Evolutionary conservation across 257 asterid species (phyloP), one percentile per base, ranked within the genome.

Genomic region (Nicotiana undulata): DNA sequence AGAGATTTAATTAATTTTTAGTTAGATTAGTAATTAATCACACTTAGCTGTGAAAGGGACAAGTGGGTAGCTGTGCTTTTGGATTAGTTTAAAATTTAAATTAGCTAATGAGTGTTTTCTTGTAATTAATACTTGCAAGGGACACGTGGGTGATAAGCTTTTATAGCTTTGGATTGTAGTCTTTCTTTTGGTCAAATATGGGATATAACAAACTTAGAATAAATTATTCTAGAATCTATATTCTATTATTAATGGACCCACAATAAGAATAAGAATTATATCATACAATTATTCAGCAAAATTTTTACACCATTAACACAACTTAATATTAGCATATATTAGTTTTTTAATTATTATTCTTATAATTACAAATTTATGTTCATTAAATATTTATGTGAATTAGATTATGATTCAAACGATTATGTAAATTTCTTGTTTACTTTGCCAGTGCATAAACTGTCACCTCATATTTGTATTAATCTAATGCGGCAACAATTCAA

Each of bases 121-220:
- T 76, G 17, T 66, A 18, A 15, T 22, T 44, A 44, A 20, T 52
- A 18, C 40, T 34, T 15, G 59, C n/a, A 65, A 4, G 20, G 13
- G 83, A 83, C 86, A 85, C 86, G 84, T 85, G 84, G 79, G 75
- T 56, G 79, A 74, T 56, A 51, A 31, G 59, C n/a, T 20, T 66
- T 46, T 70, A 15, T 20, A 56, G 65, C 80, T 76, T 53, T 56
- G 77, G 20, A 20, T 70, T 70, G 34, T 10, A 55, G 52, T 24
- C 7, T 1, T 63, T 32, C 75, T 52, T 82, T 66, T 55, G 44
- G 63, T 79, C 79, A 59, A 12, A 26, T 82, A 63, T 53, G 64
- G 81, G 56, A 77, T 55, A 31, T 78, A 55, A 18, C 17, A 53
- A 49, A 67, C 55, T 67, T 61, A 37, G 51, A n/a, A 37, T 67